Conservation (phyloP, 768 basidiomycete species). For the Pilatotrama ljubarskyi region DNA sequence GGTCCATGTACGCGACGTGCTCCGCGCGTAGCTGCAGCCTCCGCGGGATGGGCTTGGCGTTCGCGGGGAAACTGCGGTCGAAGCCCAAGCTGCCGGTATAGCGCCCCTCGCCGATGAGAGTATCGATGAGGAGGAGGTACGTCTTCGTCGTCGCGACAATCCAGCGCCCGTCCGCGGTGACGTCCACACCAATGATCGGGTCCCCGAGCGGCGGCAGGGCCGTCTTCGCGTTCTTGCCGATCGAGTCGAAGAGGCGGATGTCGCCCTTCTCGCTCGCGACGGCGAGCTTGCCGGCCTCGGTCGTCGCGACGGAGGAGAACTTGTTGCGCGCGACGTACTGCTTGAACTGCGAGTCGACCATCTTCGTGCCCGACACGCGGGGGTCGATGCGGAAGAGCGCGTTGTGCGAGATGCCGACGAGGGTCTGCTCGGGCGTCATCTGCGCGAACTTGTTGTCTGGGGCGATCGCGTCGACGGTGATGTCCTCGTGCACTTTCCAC, state of each 20-base stretch:
- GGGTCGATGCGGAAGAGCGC: constrained; percentile 98
- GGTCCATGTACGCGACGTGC: constrained; percentile 93
- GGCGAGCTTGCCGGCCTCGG: constrained; percentile 81
- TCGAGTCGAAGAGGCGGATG: constrained; percentile 89
- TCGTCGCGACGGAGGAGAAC: constrained; percentile 92
- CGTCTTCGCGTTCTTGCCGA: constrained; percentile 99
- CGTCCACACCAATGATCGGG: constrained; percentile 93
- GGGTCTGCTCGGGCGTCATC: constrained; percentile 87
- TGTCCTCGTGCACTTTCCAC: constrained; percentile 94
- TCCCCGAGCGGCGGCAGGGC: constrained; percentile 93
- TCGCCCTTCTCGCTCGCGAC: constrained; percentile 97
- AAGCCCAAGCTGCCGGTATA: constrained; percentile 86
- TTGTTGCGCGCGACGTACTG: constrained; percentile 94
- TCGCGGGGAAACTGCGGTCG: constrained; percentile 93
- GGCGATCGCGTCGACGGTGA: constrained; percentile 85
- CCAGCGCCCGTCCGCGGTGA: constrained; percentile 91
- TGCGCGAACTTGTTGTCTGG: constrained; percentile 95
- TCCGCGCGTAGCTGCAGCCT: constrained; percentile 86
- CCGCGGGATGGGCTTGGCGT: constrained; percentile 87
- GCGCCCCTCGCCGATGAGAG: constrained; percentile 87
- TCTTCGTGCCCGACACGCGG: constrained; percentile 86
- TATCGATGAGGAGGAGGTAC: constrained; percentile 92
- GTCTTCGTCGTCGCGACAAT: constrained; percentile 95
- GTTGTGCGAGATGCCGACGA: constrained; percentile 92
- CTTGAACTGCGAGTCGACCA: constrained; percentile 94